Evolutionary conservation across 768 basidiomycete genomes (phyloP), one percentile per base, ranked within the genome.

Genomic region (Coprinopsis strossmayeri): DNA sequence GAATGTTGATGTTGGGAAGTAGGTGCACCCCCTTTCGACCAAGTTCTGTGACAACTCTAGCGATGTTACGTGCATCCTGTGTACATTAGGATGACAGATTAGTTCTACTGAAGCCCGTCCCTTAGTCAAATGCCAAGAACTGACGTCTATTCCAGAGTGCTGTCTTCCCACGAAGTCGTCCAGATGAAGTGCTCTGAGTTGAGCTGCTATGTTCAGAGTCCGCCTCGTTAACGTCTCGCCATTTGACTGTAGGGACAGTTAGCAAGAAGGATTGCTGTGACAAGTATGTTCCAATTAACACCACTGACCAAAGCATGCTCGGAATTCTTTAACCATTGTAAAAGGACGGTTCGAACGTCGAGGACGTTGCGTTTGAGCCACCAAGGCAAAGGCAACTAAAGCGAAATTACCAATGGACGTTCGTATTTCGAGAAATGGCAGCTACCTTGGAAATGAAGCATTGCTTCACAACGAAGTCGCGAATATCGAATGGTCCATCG

Each of bases 61-160:
- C 76, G 49, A 97, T 79, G 64, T 99, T 99, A 25, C 88, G 84
- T 28, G 89, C 78, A 66, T 99, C 93, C 91, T 94, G 54, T n/a
- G n/a, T n/a, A n/a, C n/a, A n/a, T n/a, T n/a, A n/a, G n/a, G n/a
- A n/a, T n/a, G n/a, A n/a, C n/a, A n/a, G n/a, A n/a, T n/a, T n/a
- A n/a, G n/a, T n/a, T n/a, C n/a, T n/a, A n/a, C n/a, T n/a, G n/a
- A n/a, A n/a, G n/a, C n/a, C n/a, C n/a, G n/a, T n/a, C 5, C 18
- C 35, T 38, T 18, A 17, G 35, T 32, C 15, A 7, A 15, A 32
- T 32, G 30, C 15, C 15, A 32, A 7, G 30, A 32, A 32, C 9
- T 17, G 35, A 38, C 35, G 18, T 38, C 35, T 38, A 38, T 38
- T 17, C 95, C 95, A 59, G 81, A 81, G 65, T 98, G 95, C 48